Evolutionary conservation across 352 stramenopile species (phyloP).

Genomic region (Halophytophthora polymorphica): DNA sequence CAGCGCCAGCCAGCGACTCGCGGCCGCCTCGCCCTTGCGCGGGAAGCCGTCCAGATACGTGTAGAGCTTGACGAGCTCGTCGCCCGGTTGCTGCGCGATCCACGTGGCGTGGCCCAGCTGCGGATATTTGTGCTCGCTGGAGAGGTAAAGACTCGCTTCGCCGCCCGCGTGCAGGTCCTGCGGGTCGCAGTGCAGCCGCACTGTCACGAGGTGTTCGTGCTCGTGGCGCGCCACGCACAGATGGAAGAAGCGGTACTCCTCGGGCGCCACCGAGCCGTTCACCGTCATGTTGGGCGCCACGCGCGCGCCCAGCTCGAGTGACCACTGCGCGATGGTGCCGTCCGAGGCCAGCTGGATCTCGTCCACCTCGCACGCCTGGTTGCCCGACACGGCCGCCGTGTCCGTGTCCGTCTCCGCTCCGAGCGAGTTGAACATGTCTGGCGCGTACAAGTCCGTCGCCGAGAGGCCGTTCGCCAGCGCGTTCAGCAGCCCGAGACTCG

Average conservation of each 20-base stretch:
- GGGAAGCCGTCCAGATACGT: conserved; percentile 82
- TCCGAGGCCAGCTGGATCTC: conserved; percentile 74
- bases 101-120: conserved; percentile 60
- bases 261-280: conserved; percentile 47
- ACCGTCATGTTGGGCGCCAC: conserved; percentile 65
- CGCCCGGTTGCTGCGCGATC: conserved; percentile 60
- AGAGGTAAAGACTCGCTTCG: conserved; percentile 73
- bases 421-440: conserved; percentile 8
- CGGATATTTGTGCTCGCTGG: conserved; percentile 62
- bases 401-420: not conserved
- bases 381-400: not conserved
- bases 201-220: conserved; percentile 71
- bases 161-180: conserved; percentile 15
- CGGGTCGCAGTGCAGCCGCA: conserved; percentile 42
- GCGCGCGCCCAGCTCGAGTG: conserved; percentile 43
- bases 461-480: not conserved
- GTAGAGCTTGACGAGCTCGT: conserved; percentile 59
- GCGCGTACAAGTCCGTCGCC: conserved; percentile 10
- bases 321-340: conserved; percentile 50
- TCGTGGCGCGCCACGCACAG: conserved; percentile 71
- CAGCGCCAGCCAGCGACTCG: conserved; percentile 52
- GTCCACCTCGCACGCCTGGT: conserved; percentile 39
- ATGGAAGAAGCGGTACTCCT: conserved; percentile 71
- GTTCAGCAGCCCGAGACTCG: too few species aligned
- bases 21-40: conserved; percentile 35